These are phyloP conservation scores for Flaveria ramosissima DNA, from an alignment of 129 eudicot species.

Conservation along the genomic window DNA sequence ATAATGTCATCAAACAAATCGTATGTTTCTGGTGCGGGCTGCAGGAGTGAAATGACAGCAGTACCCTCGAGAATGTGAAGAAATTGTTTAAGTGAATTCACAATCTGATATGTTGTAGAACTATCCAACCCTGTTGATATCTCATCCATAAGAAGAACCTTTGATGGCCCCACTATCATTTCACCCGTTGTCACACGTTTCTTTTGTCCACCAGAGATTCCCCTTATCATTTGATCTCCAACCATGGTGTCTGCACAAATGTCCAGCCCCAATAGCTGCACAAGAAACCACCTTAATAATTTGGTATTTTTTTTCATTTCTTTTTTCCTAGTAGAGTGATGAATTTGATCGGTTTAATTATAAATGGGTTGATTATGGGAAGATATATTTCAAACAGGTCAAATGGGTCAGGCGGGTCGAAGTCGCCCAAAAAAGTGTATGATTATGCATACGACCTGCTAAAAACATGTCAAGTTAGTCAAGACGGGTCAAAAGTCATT, in stretches of 20 bases:
- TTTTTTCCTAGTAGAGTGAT: not conserved
- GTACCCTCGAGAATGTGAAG: slow-evolving; percentile 72
- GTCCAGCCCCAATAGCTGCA: slow-evolving; percentile 67
- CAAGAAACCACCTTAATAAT: too few species aligned
- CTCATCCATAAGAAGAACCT: slow-evolving; percentile 72
- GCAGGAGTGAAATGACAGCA: slow-evolving; percentile 70
- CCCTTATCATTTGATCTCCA: slow-evolving; percentile 75
- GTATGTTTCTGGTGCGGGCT: slow-evolving; percentile 86
- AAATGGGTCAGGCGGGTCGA: not conserved
- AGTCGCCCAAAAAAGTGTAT: not conserved
- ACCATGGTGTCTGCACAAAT: slow-evolving; percentile 79
- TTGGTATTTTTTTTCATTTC: too few species aligned
- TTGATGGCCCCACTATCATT: slow-evolving; percentile 70
- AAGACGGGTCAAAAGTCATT: not conserved
- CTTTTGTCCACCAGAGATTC: slow-evolving; percentile 77
- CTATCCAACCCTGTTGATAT: slow-evolving; percentile 80
- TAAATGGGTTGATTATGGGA: not conserved
- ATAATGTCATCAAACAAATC: slow-evolving; percentile 73
- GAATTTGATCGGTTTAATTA: not conserved
- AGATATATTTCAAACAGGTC: not conserved
- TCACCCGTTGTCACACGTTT: slow-evolving; percentile 77
- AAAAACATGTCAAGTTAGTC: too few species aligned
- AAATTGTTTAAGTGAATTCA: slow-evolving; percentile 55
- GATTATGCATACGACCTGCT: too few species aligned
- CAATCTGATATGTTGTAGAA: slow-evolving; percentile 69